phyloP scores from a whole-genome alignment of 805 yeast genomes.

The Yarrowia sp. region DNA sequence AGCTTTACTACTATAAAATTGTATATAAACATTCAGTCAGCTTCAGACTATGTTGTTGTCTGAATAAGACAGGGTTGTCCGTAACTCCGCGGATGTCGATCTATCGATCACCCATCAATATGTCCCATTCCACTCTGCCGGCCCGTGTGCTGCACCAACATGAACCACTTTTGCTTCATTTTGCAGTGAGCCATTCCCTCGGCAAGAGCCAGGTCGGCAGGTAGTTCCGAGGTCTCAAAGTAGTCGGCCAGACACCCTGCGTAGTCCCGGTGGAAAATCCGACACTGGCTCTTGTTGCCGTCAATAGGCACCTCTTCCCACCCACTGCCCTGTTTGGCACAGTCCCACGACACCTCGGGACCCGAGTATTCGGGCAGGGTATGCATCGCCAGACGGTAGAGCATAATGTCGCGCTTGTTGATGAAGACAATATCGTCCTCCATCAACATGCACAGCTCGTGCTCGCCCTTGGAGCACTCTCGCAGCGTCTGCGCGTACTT shows the following conservation, averaged over 20 bases:
- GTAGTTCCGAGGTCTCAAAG: neutral
- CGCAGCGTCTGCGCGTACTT: constrained; percentile 20
- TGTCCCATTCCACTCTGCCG: constrained; percentile 12
- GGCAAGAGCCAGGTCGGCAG: constrained; percentile 1
- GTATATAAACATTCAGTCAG: too few relatives aligned
- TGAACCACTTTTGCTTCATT: constrained; percentile 26
- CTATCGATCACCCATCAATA: neutral
- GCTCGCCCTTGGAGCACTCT: constrained; percentile 26
- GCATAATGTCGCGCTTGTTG: constrained; percentile 3
- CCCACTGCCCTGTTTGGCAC: constrained; percentile 12
- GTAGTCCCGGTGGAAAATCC: neutral
- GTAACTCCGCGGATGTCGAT: too few relatives aligned
- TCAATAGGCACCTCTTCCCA: neutral
- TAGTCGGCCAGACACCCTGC: constrained; percentile 16
- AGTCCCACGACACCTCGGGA: constrained; percentile 16
- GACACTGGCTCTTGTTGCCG: constrained; percentile 21
- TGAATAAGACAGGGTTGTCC: too few relatives aligned
- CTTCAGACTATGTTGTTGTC: too few relatives aligned
- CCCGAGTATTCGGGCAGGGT: constrained; percentile 10
- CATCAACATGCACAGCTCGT: constrained; percentile 29
- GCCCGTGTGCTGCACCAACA: constrained; percentile 31
- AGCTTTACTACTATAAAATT: too few relatives aligned
- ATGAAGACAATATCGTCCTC: constrained; percentile 30
- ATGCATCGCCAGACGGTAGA: neutral
- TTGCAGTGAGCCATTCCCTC: constrained; percentile 9